phyloP scores from a whole-genome alignment of 306 rosid species.

The Sesbania bispinosa region DNA sequence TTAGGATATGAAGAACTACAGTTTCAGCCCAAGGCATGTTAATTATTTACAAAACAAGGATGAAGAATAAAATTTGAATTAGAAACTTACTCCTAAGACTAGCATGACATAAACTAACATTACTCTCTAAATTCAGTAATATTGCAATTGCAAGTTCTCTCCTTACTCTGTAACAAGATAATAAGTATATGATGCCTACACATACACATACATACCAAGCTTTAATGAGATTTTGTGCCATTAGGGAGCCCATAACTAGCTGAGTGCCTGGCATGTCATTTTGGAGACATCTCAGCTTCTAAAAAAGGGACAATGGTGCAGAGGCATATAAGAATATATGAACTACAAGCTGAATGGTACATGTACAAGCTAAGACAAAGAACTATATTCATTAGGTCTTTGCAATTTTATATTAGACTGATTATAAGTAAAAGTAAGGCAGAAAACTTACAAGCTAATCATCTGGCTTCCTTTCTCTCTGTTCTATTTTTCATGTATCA shows the following conservation, averaged over 20 bases:
- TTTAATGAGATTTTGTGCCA: slow-evolving; percentile 82
- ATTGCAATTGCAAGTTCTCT: too few species aligned
- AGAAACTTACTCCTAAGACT: not conserved
- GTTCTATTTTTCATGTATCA: slow-evolving; percentile 72
- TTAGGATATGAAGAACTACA: not conserved
- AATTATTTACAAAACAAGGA: too few species aligned
- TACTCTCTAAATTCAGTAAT: not conserved
- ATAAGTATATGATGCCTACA: too few species aligned
- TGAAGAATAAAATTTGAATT: not conserved
- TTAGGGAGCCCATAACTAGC: slow-evolving; percentile 98
- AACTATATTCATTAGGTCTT: not conserved
- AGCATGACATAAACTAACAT: not conserved
- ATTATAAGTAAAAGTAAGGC: not conserved
- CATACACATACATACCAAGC: slow-evolving; percentile 49
- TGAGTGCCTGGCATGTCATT: too few species aligned
- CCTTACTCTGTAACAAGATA: too few species aligned
- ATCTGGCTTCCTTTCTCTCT: slow-evolving; percentile 27
- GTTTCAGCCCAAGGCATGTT: not conserved
- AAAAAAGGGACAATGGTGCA: too few species aligned
- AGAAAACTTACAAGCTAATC: slow-evolving; percentile 33
- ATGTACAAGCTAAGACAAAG: not conserved
- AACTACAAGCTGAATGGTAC: not conserved
- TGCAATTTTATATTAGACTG: not conserved
- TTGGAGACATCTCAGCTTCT: too few species aligned
- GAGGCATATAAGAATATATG: too few species aligned